Percentiles rank a stretch among this genome's conserved stretches.
phyloP scores from a whole-genome alignment of 176 grass and related monocot genomes.

The Lolium perenne region DNA sequence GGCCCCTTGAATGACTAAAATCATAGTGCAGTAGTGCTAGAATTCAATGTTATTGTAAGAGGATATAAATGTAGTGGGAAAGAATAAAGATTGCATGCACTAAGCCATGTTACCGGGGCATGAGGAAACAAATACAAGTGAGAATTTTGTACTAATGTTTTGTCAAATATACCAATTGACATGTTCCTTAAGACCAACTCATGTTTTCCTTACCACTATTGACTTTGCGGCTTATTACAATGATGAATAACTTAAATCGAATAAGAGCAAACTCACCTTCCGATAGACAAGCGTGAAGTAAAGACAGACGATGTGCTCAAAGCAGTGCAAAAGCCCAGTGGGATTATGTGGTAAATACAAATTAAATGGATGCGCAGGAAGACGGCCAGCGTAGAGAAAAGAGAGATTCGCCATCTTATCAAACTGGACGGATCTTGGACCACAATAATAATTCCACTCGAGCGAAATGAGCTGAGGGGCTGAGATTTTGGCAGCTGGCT shows the following conservation, averaged over 20 bases:
- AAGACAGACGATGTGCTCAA: neutral
- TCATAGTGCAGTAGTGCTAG: neutral
- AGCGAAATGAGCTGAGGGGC: neutral
- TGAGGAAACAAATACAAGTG: slow-evolving; percentile 10
- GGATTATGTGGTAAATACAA: neutral
- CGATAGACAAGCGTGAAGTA: neutral
- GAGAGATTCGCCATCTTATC: neutral
- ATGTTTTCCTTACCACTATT: neutral
- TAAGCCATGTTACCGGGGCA: neutral
- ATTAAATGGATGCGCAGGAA: neutral
- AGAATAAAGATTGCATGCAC: neutral
- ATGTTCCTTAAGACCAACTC: neutral
- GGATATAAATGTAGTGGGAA: no score
- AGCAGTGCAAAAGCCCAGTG: slow-evolving; percentile 9
- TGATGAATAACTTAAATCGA: neutral
- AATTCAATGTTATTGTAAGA: neutral
- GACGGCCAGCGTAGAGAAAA: neutral
- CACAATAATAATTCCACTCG: neutral
- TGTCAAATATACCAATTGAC: neutral
- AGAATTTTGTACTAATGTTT: neutral
- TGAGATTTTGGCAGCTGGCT: slow-evolving; percentile 1
- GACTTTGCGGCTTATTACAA: neutral
- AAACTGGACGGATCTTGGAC: slow-evolving; percentile 21
- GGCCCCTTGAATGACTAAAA: neutral
- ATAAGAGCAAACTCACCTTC: slow-evolving; percentile 6